Evolutionary conservation across 129 eudicot genomes (phyloP).

Genomic region (Tagetes erecta): DNA sequence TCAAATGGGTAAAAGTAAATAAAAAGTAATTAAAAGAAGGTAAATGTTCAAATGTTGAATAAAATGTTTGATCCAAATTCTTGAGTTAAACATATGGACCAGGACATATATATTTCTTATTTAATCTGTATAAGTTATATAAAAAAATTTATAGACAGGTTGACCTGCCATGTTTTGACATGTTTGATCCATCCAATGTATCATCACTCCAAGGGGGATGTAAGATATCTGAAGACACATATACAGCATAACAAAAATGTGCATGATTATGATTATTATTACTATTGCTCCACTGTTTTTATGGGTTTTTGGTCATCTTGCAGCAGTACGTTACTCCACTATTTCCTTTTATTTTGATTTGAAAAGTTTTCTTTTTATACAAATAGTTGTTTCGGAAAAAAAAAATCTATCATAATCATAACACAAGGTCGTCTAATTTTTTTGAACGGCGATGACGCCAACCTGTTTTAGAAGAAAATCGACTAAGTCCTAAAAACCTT

Average conservation of each 20-base stretch:
- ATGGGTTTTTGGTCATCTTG: neutral
- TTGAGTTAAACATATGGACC: neutral
- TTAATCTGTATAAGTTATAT: neutral
- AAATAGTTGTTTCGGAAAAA: slow-evolving; percentile 2
- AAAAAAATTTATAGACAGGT: neutral
- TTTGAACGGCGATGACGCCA: too few species aligned
- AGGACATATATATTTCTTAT: neutral
- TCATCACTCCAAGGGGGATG: slow-evolving; percentile 1
- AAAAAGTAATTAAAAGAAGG: neutral
- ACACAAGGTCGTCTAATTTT: too few species aligned
- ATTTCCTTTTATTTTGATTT: neutral
- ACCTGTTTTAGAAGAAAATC: too few species aligned
- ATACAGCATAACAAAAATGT: slow-evolving; percentile 3
- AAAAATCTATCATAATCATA: too few species aligned
- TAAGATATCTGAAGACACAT: slow-evolving; percentile 6
- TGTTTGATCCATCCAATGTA: neutral
- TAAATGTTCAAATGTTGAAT: neutral
- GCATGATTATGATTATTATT: slow-evolving; percentile 16
- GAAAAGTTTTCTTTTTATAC: neutral
- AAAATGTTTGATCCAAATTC: neutral
- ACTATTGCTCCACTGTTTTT: slow-evolving; percentile 16
- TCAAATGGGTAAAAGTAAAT: neutral
- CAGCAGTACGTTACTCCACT: neutral
- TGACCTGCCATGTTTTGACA: slow-evolving; percentile 4
- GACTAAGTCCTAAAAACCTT: too few species aligned